phyloP scores from a whole-genome alignment of 768 basidiomycete genomes.

The Termitomyces sp. region DNA sequence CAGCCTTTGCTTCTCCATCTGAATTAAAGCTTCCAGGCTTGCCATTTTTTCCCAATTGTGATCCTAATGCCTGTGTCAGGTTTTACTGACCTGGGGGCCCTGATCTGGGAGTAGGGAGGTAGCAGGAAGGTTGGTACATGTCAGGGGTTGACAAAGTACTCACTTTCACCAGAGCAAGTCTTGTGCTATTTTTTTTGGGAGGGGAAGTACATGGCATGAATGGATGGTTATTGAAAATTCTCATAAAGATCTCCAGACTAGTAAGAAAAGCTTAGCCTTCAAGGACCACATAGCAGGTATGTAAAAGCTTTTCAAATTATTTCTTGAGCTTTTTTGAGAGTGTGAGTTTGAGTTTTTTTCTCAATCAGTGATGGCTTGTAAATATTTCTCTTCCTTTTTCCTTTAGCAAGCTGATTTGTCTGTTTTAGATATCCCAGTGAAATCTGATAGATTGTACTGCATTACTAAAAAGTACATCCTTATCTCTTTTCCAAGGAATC shows the following conservation, averaged over 20 bases:
- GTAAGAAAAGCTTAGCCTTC: not conserved
- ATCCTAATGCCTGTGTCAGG: constrained; percentile 29
- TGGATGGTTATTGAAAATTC: constrained; percentile 20
- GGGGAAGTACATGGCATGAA: constrained; percentile 22
- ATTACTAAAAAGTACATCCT: too few relatives aligned
- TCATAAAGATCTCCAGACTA: constrained; percentile 31
- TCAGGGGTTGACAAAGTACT: constrained; percentile 10
- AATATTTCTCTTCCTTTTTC: not conserved
- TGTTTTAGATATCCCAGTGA: too few relatives aligned
- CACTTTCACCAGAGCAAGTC: constrained; percentile 33
- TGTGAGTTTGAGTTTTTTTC: not conserved
- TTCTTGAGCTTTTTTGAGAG: not conserved
- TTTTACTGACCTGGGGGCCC: too few relatives aligned
- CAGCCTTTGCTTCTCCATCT: constrained; percentile 24
- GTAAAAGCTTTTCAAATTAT: not conserved
- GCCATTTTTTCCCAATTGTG: constrained; percentile 22
- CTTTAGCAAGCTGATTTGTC: too few relatives aligned
- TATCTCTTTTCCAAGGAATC: too few relatives aligned
- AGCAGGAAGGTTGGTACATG: constrained; percentile 22
- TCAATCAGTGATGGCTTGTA: not conserved
- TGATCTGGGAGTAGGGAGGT: too few relatives aligned
- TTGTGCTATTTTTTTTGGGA: not conserved
- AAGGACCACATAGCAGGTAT: not conserved
- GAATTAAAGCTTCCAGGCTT: constrained; percentile 10
- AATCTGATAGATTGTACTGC: too few relatives aligned